Base-by-base conservation (phyloP, 2,329 filamentous ascomycete genomes). In the Venturia effusa region DNA sequence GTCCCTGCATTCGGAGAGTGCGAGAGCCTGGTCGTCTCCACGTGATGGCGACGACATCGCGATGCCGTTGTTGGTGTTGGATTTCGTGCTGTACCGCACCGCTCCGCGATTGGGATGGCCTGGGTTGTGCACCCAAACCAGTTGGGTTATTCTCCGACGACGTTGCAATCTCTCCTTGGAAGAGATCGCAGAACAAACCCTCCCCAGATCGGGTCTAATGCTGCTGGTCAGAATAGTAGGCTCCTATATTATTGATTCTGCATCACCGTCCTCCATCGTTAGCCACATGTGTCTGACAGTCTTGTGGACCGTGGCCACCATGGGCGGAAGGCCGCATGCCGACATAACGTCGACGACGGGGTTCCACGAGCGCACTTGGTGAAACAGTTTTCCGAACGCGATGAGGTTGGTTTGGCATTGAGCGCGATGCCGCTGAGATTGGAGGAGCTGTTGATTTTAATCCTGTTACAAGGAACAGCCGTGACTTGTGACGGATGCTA, bases 171-270 rank as follows among this genome's bases (percentile, higher is more conserved):
- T 57, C 48, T 19, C 51, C 51, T 57, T 55, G 48, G 48, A 32
- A 30, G 48, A 27, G 48, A 55, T 55, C 48, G 48, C 48, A 34
- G 51, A 11, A 34, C 51, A 34, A 57, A 15, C 5, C 51, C 51
- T 57, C 30, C 51, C 27, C 51, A 57, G 51, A 57, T 57, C 51
- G 51, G 34, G 30, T 57, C 51, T 57, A 57, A n/a, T 57, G 27
- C 51, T 57, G 51, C 51, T 34, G 17, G 51, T 30, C 51, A 57
- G 51, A 57, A 19, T 57, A 57, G 6, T 17, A 34, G 5, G 45
- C 27, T 57, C 51, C 51, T 34, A 57, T 57, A 57, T 57, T 57
- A 57, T 57, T 57, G 51, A 13, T 57, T 57, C 51, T 57, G 30
- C 51, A 57, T 34, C 51, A 57, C 51, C 51, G 6, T 7, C 4